phyloP scores from a whole-genome alignment of 495 filamentous ascomycete genomes.

The Neurospora terricola region DNA sequence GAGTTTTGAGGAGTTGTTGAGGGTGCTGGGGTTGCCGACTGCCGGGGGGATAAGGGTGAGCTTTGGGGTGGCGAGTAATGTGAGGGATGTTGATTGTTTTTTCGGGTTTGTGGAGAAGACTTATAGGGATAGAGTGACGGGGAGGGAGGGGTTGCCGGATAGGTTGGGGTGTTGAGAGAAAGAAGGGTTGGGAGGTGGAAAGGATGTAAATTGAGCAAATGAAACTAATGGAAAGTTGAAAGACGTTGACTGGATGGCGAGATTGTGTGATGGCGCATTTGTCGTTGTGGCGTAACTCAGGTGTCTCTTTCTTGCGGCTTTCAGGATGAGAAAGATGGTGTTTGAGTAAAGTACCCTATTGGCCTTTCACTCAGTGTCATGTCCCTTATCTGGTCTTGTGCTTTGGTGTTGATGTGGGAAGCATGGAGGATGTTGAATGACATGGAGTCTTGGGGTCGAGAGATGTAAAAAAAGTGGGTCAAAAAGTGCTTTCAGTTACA shows the following conservation, averaged over 20 bases:
- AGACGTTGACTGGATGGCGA: not conserved
- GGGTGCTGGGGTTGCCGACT: not conserved
- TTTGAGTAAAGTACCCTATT: not conserved
- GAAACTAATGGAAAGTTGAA: not conserved
- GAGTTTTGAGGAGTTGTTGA: not conserved
- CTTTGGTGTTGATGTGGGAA: not conserved
- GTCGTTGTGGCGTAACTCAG: not conserved
- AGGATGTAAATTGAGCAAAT: not conserved
- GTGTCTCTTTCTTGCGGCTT: not conserved
- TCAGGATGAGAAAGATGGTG: not conserved
- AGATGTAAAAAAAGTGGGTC: not conserved
- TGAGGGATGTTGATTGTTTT: conserved; percentile 20
- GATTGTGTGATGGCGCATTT: not conserved
- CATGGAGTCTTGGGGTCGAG: not conserved
- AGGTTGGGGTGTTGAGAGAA: not conserved
- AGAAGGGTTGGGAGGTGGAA: not conserved
- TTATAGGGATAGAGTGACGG: conserved; percentile 19
- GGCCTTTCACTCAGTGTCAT: not conserved
- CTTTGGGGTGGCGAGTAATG: conserved; percentile 22
- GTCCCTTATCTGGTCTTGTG: not conserved
- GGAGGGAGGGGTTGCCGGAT: not conserved
- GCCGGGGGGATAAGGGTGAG: conserved; percentile 22
- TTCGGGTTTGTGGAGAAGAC: conserved; percentile 20
- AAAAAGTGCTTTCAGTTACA: not conserved
- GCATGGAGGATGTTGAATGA: not conserved